Base-by-base conservation (phyloP, 345 rosid genomes). In the Litchi chinensis region DNA sequence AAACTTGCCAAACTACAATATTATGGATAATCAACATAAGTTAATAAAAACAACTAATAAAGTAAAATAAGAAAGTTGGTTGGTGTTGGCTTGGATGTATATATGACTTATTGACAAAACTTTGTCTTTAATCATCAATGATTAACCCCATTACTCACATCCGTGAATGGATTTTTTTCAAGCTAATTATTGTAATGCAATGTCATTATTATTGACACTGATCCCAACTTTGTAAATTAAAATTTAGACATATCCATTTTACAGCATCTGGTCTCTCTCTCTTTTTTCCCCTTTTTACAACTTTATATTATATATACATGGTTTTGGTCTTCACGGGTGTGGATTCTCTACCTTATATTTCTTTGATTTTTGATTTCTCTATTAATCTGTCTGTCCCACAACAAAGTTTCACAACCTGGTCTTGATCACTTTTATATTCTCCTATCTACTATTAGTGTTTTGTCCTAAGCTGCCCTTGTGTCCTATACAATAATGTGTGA, bases 311-410 rank as follows among this genome's bases (percentile, higher is more conserved):
- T 26, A 2, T 5, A 40, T 5, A 11, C 52, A 64, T 7, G 50
- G 32, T 52, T 65, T 65, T 65, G 79, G 82, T 73, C 50, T 78
- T 86, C 89, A 86, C 89, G 88, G 92, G 92, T 71, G 50, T 76
- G 68, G 80, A 82, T 85, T 77, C 84, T 72, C 40, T 48, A n/a
- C n/a, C 19, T 16, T 52, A n/a, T 52, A 0, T 52, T 52, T 50
- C 4, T 5, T 59, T 59, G 21, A 0, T 59, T 57, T 57, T 68
- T 5, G 5, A 19, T 77, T 69, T 76, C 37, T 46, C 26, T 16
- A 65, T 41, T 26, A 50, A 80, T 68, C 67, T 39, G 72, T 52
- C 71, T 71, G 78, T 57, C 82, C 85, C 79, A 79, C 79, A 65
- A 10, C 64, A 46, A 57, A 59, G 69, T 62, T 62, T 65, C 65